Conservation (phyloP, 2,329 filamentous ascomycete genomes). For the Raffaelea arxii region DNA sequence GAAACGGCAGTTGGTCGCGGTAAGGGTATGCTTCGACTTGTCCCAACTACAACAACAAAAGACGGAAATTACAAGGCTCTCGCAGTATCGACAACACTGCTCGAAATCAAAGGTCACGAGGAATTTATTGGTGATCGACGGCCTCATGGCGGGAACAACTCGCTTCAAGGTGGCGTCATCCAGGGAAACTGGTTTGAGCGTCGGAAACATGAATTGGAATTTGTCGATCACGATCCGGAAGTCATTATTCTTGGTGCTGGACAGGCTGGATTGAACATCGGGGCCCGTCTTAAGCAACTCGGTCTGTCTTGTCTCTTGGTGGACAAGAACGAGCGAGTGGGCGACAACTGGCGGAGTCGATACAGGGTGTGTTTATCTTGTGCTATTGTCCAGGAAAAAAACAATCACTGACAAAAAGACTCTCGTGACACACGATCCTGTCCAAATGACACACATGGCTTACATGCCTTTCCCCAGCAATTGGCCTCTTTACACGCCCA, state of each 20-base stretch:
- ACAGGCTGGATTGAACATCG: constrained; percentile 46
- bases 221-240: constrained; percentile 38
- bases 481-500: constrained; percentile 61
- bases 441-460: constrained; percentile 50
- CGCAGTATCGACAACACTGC: constrained; percentile 49
- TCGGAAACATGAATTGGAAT: constrained; percentile 36
- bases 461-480: constrained; percentile 52
- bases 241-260: constrained; percentile 56
- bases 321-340: constrained; percentile 46
- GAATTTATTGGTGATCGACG: constrained; percentile 36
- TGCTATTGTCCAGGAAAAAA: neutral
- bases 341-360: constrained; percentile 53
- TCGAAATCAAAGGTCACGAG: constrained; percentile 41
- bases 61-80: constrained; percentile 47
- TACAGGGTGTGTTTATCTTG: constrained; percentile 32
- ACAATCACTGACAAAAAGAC: constrained; percentile 27
- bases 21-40: constrained; percentile 43
- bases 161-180: constrained; percentile 27
- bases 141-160: constrained; percentile 45
- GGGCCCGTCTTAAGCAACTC: constrained; percentile 48
- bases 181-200: constrained; percentile 51
- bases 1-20: constrained; percentile 42
- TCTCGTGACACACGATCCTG: constrained; percentile 57
- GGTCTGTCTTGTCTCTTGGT: constrained; percentile 44
- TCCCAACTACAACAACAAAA: constrained; percentile 28